A percentile compares a stretch with the other conserved stretches of the same genome.
Conservation (phyloP, 768 basidiomycete genomes). For the Hemileccinum rubropunctum region DNA sequence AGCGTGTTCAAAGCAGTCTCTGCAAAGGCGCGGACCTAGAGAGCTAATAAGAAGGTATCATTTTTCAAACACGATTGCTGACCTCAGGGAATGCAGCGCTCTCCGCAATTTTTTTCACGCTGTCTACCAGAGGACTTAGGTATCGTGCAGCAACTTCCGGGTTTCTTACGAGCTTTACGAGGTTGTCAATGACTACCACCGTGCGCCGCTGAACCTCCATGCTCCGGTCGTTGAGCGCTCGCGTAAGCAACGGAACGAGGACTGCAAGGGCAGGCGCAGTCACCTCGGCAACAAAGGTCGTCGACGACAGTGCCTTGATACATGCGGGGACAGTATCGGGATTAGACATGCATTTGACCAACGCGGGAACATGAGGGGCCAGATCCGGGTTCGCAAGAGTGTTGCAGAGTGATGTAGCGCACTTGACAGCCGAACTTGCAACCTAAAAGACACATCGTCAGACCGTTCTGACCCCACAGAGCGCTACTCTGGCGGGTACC, state of each 20-base stretch:
- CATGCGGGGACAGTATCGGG: slow-evolving; percentile 86
- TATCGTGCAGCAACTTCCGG: slow-evolving; percentile 87
- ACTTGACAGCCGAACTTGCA: slow-evolving; percentile 81
- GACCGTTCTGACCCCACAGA: neutral
- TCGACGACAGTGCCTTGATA: slow-evolving; percentile 92
- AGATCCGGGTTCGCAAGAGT: slow-evolving; percentile 94
- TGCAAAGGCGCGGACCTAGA: slow-evolving; percentile 86
- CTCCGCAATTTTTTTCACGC: slow-evolving; percentile 86
- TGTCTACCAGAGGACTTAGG: slow-evolving; percentile 82
- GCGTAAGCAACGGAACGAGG: slow-evolving; percentile 85
- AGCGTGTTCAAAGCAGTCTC: slow-evolving; percentile 79
- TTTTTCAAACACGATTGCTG: slow-evolving; percentile 15
- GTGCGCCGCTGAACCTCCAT: slow-evolving; percentile 96
- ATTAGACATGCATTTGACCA: slow-evolving; percentile 94
- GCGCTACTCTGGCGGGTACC: slow-evolving; percentile 41
- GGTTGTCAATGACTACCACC: slow-evolving; percentile 92
- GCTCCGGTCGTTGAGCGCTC: slow-evolving; percentile 91
- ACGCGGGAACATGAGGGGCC: slow-evolving; percentile 78
- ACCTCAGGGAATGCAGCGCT: slow-evolving; percentile 96
- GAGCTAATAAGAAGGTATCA: slow-evolving; percentile 7
- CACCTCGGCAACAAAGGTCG: slow-evolving; percentile 96
- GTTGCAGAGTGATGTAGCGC: slow-evolving; percentile 82
- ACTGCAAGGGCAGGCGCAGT: slow-evolving; percentile 96
- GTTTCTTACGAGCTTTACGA: slow-evolving; percentile 95
- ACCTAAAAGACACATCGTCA: slow-evolving; percentile 54